Conservation (phyloP, 768 basidiomycete genomes). For the Rhizopogon vesiculosus region DNA sequence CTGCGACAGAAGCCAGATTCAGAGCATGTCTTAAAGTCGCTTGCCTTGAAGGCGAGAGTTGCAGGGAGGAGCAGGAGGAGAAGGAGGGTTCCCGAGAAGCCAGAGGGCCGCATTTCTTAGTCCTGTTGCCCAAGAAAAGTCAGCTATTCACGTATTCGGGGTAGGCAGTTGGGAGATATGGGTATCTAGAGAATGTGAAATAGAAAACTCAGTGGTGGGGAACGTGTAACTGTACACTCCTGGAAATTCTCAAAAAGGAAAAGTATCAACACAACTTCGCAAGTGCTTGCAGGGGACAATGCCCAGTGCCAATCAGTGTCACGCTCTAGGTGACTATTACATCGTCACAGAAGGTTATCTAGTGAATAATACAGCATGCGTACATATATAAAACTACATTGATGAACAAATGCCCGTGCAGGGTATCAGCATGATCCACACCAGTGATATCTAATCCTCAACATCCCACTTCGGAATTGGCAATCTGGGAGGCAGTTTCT, state of each 20-base stretch:
- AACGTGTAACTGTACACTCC: no score
- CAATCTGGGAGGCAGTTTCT: conserved; percentile 22
- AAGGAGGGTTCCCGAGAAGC: conserved; percentile 11
- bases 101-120: not conserved
- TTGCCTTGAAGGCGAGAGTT: conserved; percentile 58
- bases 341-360: no score
- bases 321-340: no score
- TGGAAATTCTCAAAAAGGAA: no score
- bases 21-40: conserved; percentile 93
- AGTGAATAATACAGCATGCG: no score
- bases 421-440: not conserved
- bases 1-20: conserved; percentile 94
- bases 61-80: conserved; percentile 20
- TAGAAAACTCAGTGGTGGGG: not conserved
- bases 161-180: not conserved
- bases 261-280: no score
- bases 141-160: no score
- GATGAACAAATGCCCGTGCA: not conserved
- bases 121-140: not conserved
- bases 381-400: no score
- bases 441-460: not conserved
- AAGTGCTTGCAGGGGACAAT: not conserved
- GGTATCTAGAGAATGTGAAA: not conserved
- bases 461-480: conserved; percentile 28
- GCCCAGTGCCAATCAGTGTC: no score